Evolutionary conservation across 345 rosid genomes (phyloP), one percentile per base, ranked within the genome.

Genomic region (Melastoma malabathricum): DNA sequence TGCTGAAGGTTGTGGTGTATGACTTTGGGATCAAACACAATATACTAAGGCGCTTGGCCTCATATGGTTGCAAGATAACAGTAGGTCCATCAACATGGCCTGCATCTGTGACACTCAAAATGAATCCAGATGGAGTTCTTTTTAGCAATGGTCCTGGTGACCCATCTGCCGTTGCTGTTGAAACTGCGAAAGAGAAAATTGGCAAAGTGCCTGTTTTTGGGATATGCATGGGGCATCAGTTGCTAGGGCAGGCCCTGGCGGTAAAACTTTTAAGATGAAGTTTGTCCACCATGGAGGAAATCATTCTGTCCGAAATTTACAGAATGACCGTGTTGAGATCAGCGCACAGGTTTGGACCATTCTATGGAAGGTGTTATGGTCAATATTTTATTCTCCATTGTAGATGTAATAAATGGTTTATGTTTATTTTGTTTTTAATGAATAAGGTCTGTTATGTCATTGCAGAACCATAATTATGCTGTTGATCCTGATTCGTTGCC

Each of bases 91-190:
- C 99, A 1, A 76, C 83, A 2, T 88, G 83, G 80, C 86, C 95
- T 15, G 95, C 99, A 59, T 72, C 83, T 15, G 95, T 83, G 68
- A 70, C 75, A 4, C 76, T 87, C 22, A 87, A 79, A 59, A 50
- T 85, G 89, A 83, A 81, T 49, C 99, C 99, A 9, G 87, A 85
- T 19, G 95, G 99, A 50, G 86, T 93, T 69, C 83, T 93, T 66
- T 88, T 93, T 69, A 85, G 99, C 78, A 88, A 93, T 55, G 97
- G 95, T 46, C 99, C 99, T 0, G 99, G 99, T 48, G 97, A 88
- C 53, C 94, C 97, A 58, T 93, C 99, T 55, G 95, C 95, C 44
- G 95, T 83, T 67, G 94, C 95, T 55, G 94, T 93, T 49, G 76
- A 85, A 68, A 81, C 82, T 13, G 97, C 88, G 23, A 88, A 76